Evolutionary conservation across 192 early-diverging fungal genomes (phyloP), one percentile per base, ranked within the genome.

Genomic region (Allomyces javanicus): DNA sequence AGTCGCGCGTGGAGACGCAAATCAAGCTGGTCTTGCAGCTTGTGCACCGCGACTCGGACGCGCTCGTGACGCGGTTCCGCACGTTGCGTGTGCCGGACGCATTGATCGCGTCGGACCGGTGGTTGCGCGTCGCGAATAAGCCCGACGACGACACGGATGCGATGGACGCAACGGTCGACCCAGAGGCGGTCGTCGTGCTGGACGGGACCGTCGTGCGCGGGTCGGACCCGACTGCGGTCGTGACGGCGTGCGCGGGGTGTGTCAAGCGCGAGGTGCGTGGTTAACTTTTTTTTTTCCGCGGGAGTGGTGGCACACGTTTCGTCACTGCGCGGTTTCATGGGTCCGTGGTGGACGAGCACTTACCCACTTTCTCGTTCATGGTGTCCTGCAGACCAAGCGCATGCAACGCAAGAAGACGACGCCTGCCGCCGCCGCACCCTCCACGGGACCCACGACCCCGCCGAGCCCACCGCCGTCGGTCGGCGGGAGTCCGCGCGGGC

Each of bases 1-100:
- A 92, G 72, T 93, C 90, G 12, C 77, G 93, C 9, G 93, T 95
- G 45, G 92, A 97, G 76, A 97, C 94, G 23, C 94, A 94, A 75
- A 92, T 93, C 71, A 93, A 91, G 67, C 77, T 95, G 25, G 90
- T 88, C 26, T 71, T 97, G 68, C 89, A 92, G 67, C 78, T 97
- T 25, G 79, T 86, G 1, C 86, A 81, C 21, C 72, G 76, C 61
- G 68, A 77, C 27, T 89, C 89, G 9, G 90, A 94, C 73, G 74
- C 83, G 44, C 79, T 92, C 71, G 85, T 93, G 12, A 84, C 89
- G 61, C 84, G 83, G 50, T 88, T 91, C 17, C 50, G 50, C 50
- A 14, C 12, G 3, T 9, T 58, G 12, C 44, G 50, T 12, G 21
- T 58, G 33, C 89, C 89, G 7, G 91, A 95, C 73, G 75, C 83